These are phyloP conservation scores for Silene coronaria DNA, from an alignment of 179 eudicot species.

Conservation along the genomic window DNA sequence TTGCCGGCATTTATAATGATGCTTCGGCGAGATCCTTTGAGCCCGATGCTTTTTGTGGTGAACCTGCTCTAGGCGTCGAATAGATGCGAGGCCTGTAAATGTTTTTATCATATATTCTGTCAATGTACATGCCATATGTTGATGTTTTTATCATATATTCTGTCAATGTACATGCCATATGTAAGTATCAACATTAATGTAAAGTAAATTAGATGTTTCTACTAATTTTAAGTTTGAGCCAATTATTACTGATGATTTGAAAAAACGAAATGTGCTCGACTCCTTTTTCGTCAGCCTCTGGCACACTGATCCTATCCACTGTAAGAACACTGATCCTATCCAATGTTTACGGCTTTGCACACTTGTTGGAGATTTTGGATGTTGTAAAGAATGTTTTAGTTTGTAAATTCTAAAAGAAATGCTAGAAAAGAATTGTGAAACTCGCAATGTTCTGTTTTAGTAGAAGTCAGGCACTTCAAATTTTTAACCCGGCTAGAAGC, in stretches of 20 bases:
- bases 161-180: conserved; percentile 2
- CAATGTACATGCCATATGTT: conserved; percentile 1
- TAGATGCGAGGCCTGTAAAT: conserved; percentile 6
- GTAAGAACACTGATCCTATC: no score
- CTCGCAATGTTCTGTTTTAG: neutral
- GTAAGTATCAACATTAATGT: neutral
- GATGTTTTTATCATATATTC: neutral
- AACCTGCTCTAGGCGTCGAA: conserved; percentile 33
- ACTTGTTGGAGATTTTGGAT: no score
- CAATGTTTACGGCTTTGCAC: no score
- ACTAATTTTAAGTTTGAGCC: no score
- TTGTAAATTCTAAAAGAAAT: no score
- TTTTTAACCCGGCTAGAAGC: neutral
- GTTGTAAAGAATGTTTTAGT: no score
- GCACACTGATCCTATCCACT: no score
- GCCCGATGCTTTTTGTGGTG: conserved; percentile 89
- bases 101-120: neutral
- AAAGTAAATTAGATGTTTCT: neutral
- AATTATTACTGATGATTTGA: no score
- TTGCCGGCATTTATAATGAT: conserved; percentile 84
- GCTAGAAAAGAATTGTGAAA: no score
- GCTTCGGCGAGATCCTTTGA: conserved; percentile 88
- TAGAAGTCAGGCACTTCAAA: neutral
- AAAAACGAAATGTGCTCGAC: no score
- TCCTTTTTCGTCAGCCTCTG: no score